phyloP scores from a whole-genome alignment of 1,284 basidiomycete genomes.

The Pterulicium gracile region DNA sequence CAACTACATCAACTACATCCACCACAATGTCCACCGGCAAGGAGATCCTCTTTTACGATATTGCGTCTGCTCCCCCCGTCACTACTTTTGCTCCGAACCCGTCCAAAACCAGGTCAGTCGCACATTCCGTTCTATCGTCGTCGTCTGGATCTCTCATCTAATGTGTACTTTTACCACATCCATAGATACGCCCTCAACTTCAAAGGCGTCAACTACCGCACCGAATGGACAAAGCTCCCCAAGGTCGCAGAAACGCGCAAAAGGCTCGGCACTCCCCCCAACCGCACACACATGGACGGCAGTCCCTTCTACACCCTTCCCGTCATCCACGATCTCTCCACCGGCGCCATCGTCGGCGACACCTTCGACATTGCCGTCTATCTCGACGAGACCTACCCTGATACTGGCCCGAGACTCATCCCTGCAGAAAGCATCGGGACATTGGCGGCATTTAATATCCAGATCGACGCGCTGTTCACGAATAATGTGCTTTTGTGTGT shows the following conservation, averaged over 20 bases:
- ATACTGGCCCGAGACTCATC: constrained; percentile 6
- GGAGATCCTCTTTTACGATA: neutral
- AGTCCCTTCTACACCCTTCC: constrained; percentile 15
- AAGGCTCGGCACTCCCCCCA: constrained; percentile 8
- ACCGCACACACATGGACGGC: constrained; percentile 8
- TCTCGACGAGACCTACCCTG: constrained; percentile 15
- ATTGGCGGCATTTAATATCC: constrained; percentile 4
- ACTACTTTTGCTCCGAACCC: neutral
- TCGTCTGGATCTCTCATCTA: neutral
- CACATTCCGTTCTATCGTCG: neutral
- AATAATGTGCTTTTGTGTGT: constrained; percentile 2
- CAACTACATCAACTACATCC: neutral
- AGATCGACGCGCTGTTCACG: constrained; percentile 6
- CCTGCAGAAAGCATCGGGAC: constrained; percentile 8
- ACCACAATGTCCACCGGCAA: neutral
- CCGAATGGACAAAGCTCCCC: constrained; percentile 13
- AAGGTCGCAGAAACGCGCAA: constrained; percentile 10
- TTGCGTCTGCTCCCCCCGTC: neutral
- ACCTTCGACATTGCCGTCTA: constrained; percentile 14
- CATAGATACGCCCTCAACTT: constrained; percentile 10
- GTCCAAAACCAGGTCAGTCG: neutral
- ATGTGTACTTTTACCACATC: neutral
- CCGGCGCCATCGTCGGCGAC: constrained; percentile 12
- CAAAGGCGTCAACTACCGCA: constrained; percentile 12
- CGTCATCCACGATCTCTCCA: constrained; percentile 13